Evolutionary conservation across 371 early-diverging fungal species (phyloP).

Genomic region (Neoconidiobolus thromboides): DNA sequence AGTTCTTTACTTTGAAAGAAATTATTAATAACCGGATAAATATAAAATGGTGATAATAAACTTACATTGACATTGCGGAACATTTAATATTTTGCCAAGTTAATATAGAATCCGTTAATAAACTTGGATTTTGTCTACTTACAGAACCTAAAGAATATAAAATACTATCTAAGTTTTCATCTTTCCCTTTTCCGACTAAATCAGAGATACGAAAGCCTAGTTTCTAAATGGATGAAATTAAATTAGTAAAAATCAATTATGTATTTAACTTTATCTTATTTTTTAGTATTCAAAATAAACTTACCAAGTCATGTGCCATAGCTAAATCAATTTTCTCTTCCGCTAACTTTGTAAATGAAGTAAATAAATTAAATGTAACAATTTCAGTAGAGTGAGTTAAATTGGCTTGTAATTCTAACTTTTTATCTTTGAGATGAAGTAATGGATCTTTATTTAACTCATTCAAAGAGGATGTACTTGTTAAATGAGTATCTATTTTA

Average conservation of each 20-base stretch:
- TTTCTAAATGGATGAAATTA: background rate
- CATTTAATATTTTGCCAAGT: conserved; percentile 1
- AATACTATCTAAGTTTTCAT: background rate
- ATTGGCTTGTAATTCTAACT: background rate
- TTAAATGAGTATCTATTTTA: background rate
- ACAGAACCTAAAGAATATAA: background rate
- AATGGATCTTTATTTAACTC: background rate
- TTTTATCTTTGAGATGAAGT: background rate
- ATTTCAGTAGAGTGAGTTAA: background rate
- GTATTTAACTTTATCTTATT: background rate
- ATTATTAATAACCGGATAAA: background rate
- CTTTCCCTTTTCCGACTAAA: background rate
- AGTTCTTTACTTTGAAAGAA: too few species aligned
- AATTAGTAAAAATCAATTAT: background rate
- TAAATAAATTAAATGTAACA: background rate
- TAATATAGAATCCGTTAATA: background rate
- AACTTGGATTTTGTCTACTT: background rate
- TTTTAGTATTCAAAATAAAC: background rate
- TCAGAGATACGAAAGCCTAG: background rate
- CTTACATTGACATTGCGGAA: background rate
- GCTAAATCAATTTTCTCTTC: background rate
- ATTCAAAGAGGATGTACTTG: background rate
- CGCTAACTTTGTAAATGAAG: background rate
- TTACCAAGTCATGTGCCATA: background rate
- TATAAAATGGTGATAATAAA: background rate